phyloP scores from a whole-genome alignment of 2,329 filamentous ascomycete species.

The Corinectria fuckeliana region DNA sequence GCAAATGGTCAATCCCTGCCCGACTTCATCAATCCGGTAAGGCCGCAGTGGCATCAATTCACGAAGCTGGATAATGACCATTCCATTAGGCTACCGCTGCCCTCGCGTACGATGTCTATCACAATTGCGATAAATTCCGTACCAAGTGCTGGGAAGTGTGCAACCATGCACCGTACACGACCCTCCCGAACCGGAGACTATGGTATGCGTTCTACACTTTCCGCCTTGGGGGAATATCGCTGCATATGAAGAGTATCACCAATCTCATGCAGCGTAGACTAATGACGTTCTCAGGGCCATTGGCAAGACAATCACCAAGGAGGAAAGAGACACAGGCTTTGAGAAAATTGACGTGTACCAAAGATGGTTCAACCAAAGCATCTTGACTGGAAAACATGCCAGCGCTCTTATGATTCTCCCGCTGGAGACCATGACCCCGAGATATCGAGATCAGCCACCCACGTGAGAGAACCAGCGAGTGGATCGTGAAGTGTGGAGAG shows the following conservation, averaged over 20 bases:
- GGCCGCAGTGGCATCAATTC: too few relatives aligned
- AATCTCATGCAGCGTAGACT: too few relatives aligned
- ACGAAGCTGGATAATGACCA: too few relatives aligned
- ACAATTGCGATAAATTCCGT: neutral
- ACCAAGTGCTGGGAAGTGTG: neutral
- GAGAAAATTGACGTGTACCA: neutral
- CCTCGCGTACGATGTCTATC: neutral
- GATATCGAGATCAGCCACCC: neutral
- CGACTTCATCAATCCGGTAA: neutral
- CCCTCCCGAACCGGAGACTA: neutral
- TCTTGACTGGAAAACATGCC: neutral
- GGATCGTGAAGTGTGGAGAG: too few relatives aligned
- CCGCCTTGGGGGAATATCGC: too few relatives aligned
- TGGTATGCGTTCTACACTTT: neutral
- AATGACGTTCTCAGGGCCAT: too few relatives aligned
- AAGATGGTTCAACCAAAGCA: neutral
- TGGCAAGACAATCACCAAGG: neutral
- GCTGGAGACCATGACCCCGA: neutral
- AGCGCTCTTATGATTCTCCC: neutral
- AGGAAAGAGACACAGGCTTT: neutral
- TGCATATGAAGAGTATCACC: too few relatives aligned
- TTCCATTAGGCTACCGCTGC: neutral
- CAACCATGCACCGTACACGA: neutral
- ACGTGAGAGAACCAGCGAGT: neutral
- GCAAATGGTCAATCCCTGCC: neutral